These are phyloP conservation scores for Ceratocystis cubensis DNA, from an alignment of 2,329 filamentous ascomycete species.

Conservation along the genomic window DNA sequence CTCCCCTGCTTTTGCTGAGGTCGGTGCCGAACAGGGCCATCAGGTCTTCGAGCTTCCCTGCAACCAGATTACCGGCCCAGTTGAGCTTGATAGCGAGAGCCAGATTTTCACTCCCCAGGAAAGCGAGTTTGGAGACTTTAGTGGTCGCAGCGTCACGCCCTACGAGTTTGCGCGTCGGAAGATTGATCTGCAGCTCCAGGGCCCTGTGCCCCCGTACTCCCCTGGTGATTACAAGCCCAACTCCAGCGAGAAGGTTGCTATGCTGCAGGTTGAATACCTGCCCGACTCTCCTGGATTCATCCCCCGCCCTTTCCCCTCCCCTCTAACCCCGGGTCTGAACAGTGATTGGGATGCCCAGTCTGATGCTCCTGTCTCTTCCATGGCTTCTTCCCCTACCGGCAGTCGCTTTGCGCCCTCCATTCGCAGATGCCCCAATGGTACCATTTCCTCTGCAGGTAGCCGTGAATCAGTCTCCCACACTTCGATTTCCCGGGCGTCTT, in stretches of 20 bases:
- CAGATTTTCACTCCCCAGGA: conserved; percentile 23
- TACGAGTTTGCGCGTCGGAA: conserved; percentile 42
- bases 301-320: conserved; percentile 21
- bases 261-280: conserved; percentile 20
- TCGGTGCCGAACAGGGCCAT: conserved; percentile 34
- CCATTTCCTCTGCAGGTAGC: neutral
- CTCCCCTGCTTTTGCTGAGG: conserved; percentile 26
- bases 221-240: conserved; percentile 27
- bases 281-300: conserved; percentile 12
- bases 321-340: conserved; percentile 1
- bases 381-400: conserved; percentile 10
- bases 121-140: conserved; percentile 27
- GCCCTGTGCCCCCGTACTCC: conserved; percentile 38
- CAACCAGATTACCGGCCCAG: conserved; percentile 31
- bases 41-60: conserved; percentile 42
- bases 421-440: neutral
- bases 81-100: conserved; percentile 31
- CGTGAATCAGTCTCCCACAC: conserved; percentile 6
- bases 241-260: conserved; percentile 13
- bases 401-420: conserved; percentile 4
- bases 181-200: conserved; percentile 39
- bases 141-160: conserved; percentile 32
- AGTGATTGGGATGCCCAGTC: conserved; percentile 13
- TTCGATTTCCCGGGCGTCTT: neutral
- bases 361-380: conserved; percentile 14